Base-by-base conservation (phyloP, 2,329 filamentous ascomycete species). In the Fusarium illudens region DNA sequence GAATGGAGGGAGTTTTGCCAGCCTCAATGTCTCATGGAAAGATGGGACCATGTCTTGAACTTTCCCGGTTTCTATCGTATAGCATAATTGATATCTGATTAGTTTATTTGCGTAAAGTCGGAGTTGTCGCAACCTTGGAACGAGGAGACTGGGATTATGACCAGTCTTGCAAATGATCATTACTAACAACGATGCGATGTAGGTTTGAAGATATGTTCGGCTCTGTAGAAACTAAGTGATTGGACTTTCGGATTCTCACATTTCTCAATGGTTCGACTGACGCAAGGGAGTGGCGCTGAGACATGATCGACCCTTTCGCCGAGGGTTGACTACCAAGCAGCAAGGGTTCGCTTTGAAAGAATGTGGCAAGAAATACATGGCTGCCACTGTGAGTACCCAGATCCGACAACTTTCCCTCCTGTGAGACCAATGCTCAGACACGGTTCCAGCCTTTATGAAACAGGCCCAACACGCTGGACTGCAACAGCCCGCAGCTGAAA, bases 201-300 rank as follows among this genome's bases (percentile, higher is more conserved):
- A n/a, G n/a, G n/a, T n/a, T n/a, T n/a, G n/a, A n/a, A n/a, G n/a
- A n/a, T n/a, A n/a, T n/a, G n/a, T n/a, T n/a, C n/a, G n/a, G n/a
- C n/a, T 19, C 13, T 19, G 4, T 11, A 36, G 10, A 1, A 7
- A 11, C 9, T 11, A 3, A 11, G 3, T 19, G 12, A 36, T 7
- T 36, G n/a, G 36, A 20, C n/a, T 46, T 22, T 17, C 17, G 12
- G 27, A 17, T 27, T 29, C 9, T 29, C 42, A 17, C 27, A 29
- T 30, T 34, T 27, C 9, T 20, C 19, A 5, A n/a, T 46, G 25
- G 34, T 6, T 22, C 37, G 30, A 55, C 37, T 19, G 29, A 67
- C 34, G 62, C 58, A 60, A 68, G 66, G 66, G 66, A 70, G 54
- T 44, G 66, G 55, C 61, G 49, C 51, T 68, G 36, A 68, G 62